A percentile compares a stretch with the other conserved stretches of the same genome.
Conservation (phyloP, 805 yeast species). For the Soucietia sequanensis region DNA sequence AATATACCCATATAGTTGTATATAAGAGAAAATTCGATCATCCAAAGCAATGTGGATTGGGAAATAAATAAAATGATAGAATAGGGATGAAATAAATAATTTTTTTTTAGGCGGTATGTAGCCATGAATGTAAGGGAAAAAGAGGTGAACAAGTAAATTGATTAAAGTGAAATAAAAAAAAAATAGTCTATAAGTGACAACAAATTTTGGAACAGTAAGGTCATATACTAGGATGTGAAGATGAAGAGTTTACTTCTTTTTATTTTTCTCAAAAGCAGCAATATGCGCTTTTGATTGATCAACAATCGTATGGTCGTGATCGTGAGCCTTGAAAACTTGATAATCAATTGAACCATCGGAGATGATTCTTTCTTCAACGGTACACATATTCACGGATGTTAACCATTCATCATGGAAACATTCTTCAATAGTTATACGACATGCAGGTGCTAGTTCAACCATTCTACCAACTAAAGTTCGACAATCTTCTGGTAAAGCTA, state of each 20-base stretch:
- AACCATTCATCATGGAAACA: slow-evolving; percentile 75
- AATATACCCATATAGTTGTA: no score
- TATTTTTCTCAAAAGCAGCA: slow-evolving; percentile 86
- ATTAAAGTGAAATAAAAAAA: no score
- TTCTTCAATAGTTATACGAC: slow-evolving; percentile 78
- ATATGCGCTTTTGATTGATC: slow-evolving; percentile 95
- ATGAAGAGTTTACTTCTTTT: slow-evolving; percentile 48
- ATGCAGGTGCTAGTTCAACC: slow-evolving; percentile 85
- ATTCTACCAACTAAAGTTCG: slow-evolving; percentile 67
- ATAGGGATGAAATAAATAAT: no score
- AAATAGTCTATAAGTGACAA: no score
- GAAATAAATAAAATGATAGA: no score
- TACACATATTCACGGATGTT: slow-evolving; percentile 64
- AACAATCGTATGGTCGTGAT: slow-evolving; percentile 83
- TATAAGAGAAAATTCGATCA: no score
- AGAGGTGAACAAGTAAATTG: no score
- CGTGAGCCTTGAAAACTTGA: slow-evolving; percentile 44
- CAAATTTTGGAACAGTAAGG: no score
- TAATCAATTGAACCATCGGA: slow-evolving; percentile 35
- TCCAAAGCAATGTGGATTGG: no score
- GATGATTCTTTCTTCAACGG: slow-evolving; percentile 46
- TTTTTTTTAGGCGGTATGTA: no score
- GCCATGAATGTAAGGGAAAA: no score
- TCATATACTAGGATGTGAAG: no score
- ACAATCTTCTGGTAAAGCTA: slow-evolving; percentile 69